Percentiles rank a stretch among this genome's conserved stretches.
phyloP scores from a whole-genome alignment of 169 alveolate species.

The Plasmodium berghei region DNA sequence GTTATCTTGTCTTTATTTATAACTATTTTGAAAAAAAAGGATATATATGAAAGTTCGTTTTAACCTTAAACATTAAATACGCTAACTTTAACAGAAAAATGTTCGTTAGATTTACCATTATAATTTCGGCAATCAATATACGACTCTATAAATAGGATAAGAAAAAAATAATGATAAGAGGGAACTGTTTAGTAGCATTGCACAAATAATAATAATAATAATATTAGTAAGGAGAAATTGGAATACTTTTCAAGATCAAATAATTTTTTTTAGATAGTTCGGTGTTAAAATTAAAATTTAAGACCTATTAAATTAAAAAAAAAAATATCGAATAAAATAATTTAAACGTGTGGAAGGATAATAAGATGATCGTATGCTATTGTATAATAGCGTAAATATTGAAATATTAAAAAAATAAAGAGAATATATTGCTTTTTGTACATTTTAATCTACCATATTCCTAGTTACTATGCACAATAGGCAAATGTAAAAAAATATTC shows the following conservation, averaged over 20 bases:
- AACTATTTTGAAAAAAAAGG: not conserved
- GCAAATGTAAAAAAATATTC: no score
- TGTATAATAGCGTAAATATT: not conserved
- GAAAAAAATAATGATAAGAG: not conserved
- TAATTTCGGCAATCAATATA: conserved; percentile 59
- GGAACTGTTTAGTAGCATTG: not conserved
- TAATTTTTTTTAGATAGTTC: conserved; percentile 38
- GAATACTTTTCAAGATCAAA: conserved; percentile 39
- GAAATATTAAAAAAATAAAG: not conserved
- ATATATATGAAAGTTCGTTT: not conserved
- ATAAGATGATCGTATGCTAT: no score
- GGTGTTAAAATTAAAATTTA: conserved; percentile 39
- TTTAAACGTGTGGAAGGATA: not conserved
- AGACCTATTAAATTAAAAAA: conserved; percentile 22
- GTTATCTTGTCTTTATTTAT: not conserved
- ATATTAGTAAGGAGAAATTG: not conserved
- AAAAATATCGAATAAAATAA: conserved; percentile 1
- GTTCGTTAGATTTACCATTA: conserved; percentile 19
- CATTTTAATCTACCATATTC: no score
- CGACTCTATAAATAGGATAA: conserved; percentile 7
- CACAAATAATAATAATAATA: not conserved
- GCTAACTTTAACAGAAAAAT: no score
- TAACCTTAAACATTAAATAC: not conserved
- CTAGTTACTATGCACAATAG: no score
- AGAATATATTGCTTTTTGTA: no score